A percentile compares a stretch with the other conserved stretches of the same genome.
phyloP scores from a whole-genome alignment of 345 rosid genomes.

The Acer campestre region DNA sequence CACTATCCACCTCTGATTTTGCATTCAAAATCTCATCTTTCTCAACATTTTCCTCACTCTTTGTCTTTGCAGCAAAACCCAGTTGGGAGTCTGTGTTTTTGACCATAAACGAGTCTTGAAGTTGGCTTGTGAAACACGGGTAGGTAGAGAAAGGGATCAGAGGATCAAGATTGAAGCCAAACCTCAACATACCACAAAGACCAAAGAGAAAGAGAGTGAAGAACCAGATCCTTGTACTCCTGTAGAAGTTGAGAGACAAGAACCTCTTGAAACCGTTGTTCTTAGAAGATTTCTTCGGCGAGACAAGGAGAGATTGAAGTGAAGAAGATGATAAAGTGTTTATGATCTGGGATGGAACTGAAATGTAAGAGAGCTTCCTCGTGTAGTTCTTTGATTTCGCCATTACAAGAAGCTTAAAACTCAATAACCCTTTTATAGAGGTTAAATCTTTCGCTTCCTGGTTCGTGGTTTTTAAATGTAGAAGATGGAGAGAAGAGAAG shows the following conservation, averaged over 20 bases:
- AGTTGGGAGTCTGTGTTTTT: constrained; percentile 28
- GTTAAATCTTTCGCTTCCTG: background rate
- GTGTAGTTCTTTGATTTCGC: constrained; percentile 38
- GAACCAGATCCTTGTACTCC: constrained; percentile 57
- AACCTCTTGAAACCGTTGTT: constrained; percentile 21
- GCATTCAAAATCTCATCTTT: constrained; percentile 13
- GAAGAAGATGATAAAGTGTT: constrained; percentile 61
- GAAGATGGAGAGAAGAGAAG: background rate
- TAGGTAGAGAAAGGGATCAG: constrained; percentile 42
- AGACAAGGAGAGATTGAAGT: constrained; percentile 57
- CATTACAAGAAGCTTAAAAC: constrained; percentile 27
- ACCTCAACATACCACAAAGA: constrained; percentile 51
- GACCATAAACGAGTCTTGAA: constrained; percentile 25
- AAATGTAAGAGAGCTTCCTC: constrained; percentile 49
- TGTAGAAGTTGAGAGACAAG: constrained; percentile 27
- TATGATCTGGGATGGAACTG: constrained; percentile 62
- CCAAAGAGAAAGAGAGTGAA: constrained; percentile 57
- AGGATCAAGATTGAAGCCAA: constrained; percentile 53
- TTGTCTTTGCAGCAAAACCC: constrained; percentile 19
- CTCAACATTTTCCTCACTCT: constrained; percentile 16
- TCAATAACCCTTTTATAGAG: background rate
- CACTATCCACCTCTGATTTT: constrained; percentile 19
- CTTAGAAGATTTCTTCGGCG: constrained; percentile 55
- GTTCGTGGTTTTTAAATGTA: background rate
- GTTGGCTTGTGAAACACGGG: constrained; percentile 50